Base-by-base conservation (phyloP, 169 alveolate species). In the Eimeria tenella region DNA sequence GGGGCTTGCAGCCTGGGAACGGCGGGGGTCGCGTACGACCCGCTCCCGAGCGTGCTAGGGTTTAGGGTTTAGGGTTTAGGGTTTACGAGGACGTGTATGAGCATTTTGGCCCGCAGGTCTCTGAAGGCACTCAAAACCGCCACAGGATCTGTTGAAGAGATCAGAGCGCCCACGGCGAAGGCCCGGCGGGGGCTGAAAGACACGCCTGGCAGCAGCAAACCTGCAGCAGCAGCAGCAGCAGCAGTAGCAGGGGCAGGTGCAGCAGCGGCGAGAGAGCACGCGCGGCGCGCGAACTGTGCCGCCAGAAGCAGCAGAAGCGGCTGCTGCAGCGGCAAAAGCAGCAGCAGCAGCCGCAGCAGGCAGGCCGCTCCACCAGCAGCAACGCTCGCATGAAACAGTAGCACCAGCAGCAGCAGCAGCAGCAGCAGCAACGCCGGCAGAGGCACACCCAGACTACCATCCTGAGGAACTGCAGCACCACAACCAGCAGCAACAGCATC, bases 141-240 rank as follows among this genome's bases (percentile, higher is more conserved):
- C 88, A 94, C 96, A 19, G 96, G 96, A 58, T 94, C 96, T 1
- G 96, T 94, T 52, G 94, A 58, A 42, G 93, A 77, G 81, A 94
- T 94, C 56, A 94, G 91, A 0, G 96, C 94, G 10, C 95, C 96
- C 21, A 94, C 86, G 31, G 95, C 94, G 73, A 94, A 89, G 86
- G 94, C 94, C 50, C 82, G 93, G 65, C 93, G 96, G 5, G 93
- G 83, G 17, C 95, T 88, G 31, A 90, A 84, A 50, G 87, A 31
- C 83, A 86, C 60, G 25, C 89, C 88, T 0, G 73, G 63, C 19
- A 92, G 79, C 86, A 75, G 86, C 21, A 42, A 25, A 65, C 74
- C 89, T 55, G 90, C 94, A 55, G 74, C 74, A 7, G 74, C 74
- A 1, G 17, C 21, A 19, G 74, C 74, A 19, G 17, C 63, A 89